Conservation (phyloP, 768 basidiomycete genomes). For the Tremella fuciformis region DNA sequence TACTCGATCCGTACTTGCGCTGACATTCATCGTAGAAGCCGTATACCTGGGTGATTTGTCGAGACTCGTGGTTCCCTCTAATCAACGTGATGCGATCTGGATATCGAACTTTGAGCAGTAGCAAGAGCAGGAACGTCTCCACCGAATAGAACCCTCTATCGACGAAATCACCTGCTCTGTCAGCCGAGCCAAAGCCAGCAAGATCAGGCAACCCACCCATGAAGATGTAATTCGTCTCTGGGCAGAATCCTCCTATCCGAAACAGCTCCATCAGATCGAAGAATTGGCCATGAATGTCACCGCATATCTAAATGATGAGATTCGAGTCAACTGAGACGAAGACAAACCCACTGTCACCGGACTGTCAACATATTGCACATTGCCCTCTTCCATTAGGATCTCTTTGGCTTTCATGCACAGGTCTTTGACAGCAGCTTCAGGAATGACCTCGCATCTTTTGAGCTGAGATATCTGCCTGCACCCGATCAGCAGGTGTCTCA, state of each 20-base stretch:
- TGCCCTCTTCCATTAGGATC: constrained; percentile 94
- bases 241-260: constrained; percentile 77
- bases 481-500: constrained; percentile 38
- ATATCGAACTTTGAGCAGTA: constrained; percentile 91
- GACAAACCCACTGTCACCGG: constrained; percentile 68
- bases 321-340: neutral
- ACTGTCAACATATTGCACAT: constrained; percentile 92
- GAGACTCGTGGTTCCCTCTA: constrained; percentile 91
- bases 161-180: constrained; percentile 84
- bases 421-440: constrained; percentile 91
- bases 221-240: constrained; percentile 91
- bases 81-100: constrained; percentile 88
- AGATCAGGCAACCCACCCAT: constrained; percentile 57
- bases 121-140: constrained; percentile 84
- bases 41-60: constrained; percentile 88
- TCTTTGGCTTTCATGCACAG: constrained; percentile 79
- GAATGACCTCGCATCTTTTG: constrained; percentile 87
- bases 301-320: constrained; percentile 55
- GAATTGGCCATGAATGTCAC: constrained; percentile 97
- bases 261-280: constrained; percentile 88
- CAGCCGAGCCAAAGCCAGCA: neutral
- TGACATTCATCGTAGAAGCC: constrained; percentile 79
- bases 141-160: constrained; percentile 94
- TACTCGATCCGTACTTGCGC: constrained; percentile 86
- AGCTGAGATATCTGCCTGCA: constrained; percentile 90